Evolutionary conservation across 2,329 filamentous ascomycete genomes (phyloP), one percentile per base, ranked within the genome.

Genomic region (Ceratocystiopsis brevicomis): DNA sequence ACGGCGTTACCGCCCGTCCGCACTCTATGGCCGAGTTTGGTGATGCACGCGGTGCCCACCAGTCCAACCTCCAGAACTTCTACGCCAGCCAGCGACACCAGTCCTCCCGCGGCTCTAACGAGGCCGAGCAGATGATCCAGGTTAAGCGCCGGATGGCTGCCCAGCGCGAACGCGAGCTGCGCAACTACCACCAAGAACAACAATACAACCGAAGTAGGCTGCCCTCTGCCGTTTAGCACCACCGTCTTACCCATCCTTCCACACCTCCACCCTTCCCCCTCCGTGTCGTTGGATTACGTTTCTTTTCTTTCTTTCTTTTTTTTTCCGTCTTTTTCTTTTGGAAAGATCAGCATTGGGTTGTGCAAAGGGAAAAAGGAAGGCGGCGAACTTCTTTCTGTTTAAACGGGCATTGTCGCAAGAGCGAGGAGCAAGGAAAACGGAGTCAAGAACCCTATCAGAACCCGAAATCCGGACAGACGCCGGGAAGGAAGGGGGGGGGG

Each of bases 131-230:
- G 68, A 85, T 95, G 77, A 84, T 94, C 73, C 90, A 96, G 76
- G 87, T 86, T 57, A 96, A 96, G 75, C 85, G 90, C 69, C 82
- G 88, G 71, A 92, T 96, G 84, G 90, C 90, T 58, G 90, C 90
- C 62, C 90, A 96, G 68, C 84, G 90, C 65, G 90, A 98, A 72
- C 83, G 88, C 65, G 90, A 98, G 70, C 79, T 98, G 64, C 85
- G 90, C 65, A 98, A 96, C 67, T 94, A 96, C 68, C 90, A 98
- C 68, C 92, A 95, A 68, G 90, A 98, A 76, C 90, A 98, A 76
- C 90, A 98, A 77, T 96, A 93, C 68, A 93, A 96, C 72, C 80
- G 88, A 84, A 95, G 90, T 96, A 84, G 77, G 81, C 77, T 77
- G 64, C 73, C 76, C 74, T 74, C 73, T 72, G 70, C 73, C 75